Percentiles rank a stretch among this genome's conserved stretches.
Conservation (phyloP, 371 early-diverging fungal species). For the Mucor lusitanicus region DNA sequence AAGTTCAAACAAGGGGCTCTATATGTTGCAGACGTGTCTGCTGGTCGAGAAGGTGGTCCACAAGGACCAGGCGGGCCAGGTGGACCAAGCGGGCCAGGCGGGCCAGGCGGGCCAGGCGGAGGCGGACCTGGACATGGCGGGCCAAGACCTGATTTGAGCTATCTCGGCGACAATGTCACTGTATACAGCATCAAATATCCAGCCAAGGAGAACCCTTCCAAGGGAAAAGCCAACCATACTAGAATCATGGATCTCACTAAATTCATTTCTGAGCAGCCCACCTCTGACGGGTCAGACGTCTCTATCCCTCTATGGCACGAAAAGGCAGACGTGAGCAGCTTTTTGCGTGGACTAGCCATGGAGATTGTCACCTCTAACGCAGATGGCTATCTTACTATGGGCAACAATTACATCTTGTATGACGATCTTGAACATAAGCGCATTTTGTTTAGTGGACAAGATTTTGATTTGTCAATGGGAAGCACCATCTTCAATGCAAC, state of each 20-base stretch:
- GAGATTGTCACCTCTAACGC: constrained; percentile 12
- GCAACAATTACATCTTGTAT: constrained; percentile 36
- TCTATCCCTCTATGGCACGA: constrained; percentile 11
- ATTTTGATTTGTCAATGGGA: constrained; percentile 35
- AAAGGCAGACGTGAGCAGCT: constrained; percentile 11
- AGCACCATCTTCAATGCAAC: constrained; percentile 15
- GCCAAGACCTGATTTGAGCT: constrained; percentile 13
- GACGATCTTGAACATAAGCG: constrained; percentile 14
- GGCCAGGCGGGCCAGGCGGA: background rate
- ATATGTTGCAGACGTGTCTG: constrained; percentile 23
- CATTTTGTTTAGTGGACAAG: constrained; percentile 28
- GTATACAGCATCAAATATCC: constrained; percentile 14
- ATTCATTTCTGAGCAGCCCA: constrained; percentile 14
- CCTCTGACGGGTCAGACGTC: background rate
- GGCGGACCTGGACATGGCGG: background rate
- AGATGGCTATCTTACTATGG: constrained; percentile 34
- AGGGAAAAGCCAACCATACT: constrained; percentile 1
- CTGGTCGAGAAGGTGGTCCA: constrained; percentile 6
- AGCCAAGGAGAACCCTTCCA: constrained; percentile 7
- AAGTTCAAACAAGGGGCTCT: constrained; percentile 26
- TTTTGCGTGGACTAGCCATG: constrained; percentile 16
- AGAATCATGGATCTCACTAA: constrained; percentile 18
- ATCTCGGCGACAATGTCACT: constrained; percentile 23
- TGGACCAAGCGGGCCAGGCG: background rate
- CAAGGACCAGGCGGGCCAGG: background rate